Evolutionary conservation across 2,329 filamentous ascomycete species (phyloP).

Genomic region (Setomelanomma holmii): DNA sequence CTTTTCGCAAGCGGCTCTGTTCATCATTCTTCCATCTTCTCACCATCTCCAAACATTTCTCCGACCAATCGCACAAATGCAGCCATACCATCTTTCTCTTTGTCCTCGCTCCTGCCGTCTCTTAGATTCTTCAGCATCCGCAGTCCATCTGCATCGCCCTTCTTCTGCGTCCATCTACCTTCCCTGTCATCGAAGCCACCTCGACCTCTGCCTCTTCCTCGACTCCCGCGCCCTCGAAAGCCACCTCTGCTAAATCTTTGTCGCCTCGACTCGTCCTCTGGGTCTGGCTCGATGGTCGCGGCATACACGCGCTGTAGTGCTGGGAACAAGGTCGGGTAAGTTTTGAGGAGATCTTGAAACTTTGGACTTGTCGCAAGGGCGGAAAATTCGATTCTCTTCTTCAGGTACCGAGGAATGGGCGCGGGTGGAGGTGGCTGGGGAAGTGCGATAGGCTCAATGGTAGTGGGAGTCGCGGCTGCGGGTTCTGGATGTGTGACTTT

Average conservation of each 20-base stretch:
- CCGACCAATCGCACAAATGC: constrained; percentile 48
- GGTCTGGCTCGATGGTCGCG: constrained; percentile 42
- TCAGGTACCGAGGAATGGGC: constrained; percentile 41
- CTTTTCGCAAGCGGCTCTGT: background rate
- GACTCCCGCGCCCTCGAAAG: constrained; percentile 20
- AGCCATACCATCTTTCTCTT: constrained; percentile 48
- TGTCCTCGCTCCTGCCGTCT: constrained; percentile 35
- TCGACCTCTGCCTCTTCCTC: constrained; percentile 26
- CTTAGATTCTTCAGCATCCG: constrained; percentile 34
- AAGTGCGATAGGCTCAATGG: constrained; percentile 10
- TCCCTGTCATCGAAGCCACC: constrained; percentile 17
- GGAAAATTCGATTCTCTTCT: constrained; percentile 40
- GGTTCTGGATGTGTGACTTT: constrained; percentile 31
- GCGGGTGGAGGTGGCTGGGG: constrained; percentile 36
- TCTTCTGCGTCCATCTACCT: constrained; percentile 39
- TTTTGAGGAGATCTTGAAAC: constrained; percentile 36
- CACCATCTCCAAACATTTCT: constrained; percentile 28
- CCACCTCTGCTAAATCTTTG: constrained; percentile 20
- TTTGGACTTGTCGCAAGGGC: constrained; percentile 34
- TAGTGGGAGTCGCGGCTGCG: constrained; percentile 2
- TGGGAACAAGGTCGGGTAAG: constrained; percentile 30
- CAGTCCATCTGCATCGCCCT: constrained; percentile 40
- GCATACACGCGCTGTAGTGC: constrained; percentile 43
- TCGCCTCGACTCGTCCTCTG: constrained; percentile 26
- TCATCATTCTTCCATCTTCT: constrained; percentile 1